These are phyloP conservation scores for Candida ficus DNA, from an alignment of 805 yeast species.

Conservation along the genomic window DNA sequence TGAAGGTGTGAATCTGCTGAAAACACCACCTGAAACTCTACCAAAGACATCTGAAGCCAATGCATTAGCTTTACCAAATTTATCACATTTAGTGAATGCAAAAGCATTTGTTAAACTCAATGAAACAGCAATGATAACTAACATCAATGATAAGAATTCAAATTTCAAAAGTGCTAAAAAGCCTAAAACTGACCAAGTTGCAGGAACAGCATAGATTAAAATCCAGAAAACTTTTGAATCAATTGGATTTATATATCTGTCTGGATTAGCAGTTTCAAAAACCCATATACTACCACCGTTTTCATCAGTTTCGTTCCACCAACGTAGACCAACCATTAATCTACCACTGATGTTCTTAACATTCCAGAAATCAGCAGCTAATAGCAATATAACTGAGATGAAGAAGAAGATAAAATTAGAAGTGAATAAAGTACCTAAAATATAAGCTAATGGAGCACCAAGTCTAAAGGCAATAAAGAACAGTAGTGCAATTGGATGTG, in stretches of 20 bases:
- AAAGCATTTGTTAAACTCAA: slow-evolving; percentile 77
- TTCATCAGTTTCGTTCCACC: slow-evolving; percentile 90
- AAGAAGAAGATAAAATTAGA: slow-evolving; percentile 68
- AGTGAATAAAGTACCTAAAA: slow-evolving; percentile 68
- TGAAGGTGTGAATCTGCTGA: slow-evolving; percentile 40
- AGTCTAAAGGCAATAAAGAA: slow-evolving; percentile 59
- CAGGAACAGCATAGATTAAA: slow-evolving; percentile 69
- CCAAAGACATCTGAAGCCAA: slow-evolving; percentile 56
- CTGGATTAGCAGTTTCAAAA: slow-evolving; percentile 77
- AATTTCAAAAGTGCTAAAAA: slow-evolving; percentile 74
- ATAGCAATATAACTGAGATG: slow-evolving; percentile 66
- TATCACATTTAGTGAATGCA: slow-evolving; percentile 90
- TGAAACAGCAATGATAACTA: slow-evolving; percentile 62
- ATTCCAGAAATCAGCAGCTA: slow-evolving; percentile 92
- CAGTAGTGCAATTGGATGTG: slow-evolving; percentile 77
- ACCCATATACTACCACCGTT: slow-evolving; percentile 61
- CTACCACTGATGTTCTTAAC: slow-evolving; percentile 89
- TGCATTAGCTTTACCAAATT: slow-evolving; percentile 78
- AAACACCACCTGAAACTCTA: slow-evolving; percentile 40
- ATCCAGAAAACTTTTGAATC: slow-evolving; percentile 90
- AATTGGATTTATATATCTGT: slow-evolving; percentile 74
- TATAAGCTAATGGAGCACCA: slow-evolving; percentile 58
- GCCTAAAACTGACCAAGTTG: slow-evolving; percentile 69
- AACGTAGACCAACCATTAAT: slow-evolving; percentile 81
- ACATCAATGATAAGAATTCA: slow-evolving; percentile 58